Evolutionary conservation across 2,329 filamentous ascomycete species (phyloP).

Genomic region (Daldinia sp.): DNA sequence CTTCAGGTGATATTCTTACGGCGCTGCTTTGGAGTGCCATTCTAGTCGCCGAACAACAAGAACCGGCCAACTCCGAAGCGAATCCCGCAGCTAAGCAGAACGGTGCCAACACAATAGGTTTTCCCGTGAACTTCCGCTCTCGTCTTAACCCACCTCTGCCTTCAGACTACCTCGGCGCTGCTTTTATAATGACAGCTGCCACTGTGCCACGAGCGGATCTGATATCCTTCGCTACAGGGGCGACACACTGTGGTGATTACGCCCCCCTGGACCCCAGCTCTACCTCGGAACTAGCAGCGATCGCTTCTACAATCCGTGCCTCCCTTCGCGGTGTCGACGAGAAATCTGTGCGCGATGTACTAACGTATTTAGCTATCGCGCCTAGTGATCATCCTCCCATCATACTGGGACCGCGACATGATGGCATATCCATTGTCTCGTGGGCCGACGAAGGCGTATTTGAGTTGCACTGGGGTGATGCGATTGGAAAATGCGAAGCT

Average conservation of each 20-base stretch:
- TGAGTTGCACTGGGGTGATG: conserved; percentile 42
- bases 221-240: conserved; percentile 15
- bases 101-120: conserved; percentile 35
- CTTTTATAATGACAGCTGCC: conserved; percentile 41
- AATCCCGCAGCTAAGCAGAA: neutral
- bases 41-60: conserved; percentile 28
- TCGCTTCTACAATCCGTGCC: conserved; percentile 36
- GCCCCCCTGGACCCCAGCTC: neutral
- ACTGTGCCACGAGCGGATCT: conserved; percentile 25
- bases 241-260: neutral
- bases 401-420: conserved; percentile 34
- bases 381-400: conserved; percentile 18
- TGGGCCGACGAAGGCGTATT: conserved; percentile 44
- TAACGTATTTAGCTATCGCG: conserved; percentile 33
- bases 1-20: conserved; percentile 42
- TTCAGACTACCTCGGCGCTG: conserved; percentile 42
- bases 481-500: conserved; percentile 40
- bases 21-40: conserved; percentile 44
- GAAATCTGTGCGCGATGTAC: conserved; percentile 26
- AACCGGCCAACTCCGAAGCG: neutral
- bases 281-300: conserved; percentile 25
- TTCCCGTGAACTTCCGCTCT: conserved; percentile 45
- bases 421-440: conserved; percentile 44
- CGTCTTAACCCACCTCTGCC: conserved; percentile 35
- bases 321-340: conserved; percentile 34